Evolutionary conservation across 2,329 filamentous ascomycete genomes (phyloP), one percentile per base, ranked within the genome.

Genomic region (Coniella lustricola): DNA sequence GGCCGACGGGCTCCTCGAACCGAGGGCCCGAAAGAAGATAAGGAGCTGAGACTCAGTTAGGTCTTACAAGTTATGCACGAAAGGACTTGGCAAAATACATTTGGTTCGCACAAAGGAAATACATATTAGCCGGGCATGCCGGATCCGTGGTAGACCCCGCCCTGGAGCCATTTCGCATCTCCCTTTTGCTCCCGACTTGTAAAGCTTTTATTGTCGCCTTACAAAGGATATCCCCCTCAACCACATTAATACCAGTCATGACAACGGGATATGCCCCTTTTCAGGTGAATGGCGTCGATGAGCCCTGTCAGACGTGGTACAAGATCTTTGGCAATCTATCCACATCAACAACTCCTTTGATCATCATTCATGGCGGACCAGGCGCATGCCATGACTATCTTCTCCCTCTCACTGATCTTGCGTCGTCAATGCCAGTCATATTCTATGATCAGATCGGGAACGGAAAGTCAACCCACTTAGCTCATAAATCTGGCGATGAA

Each of bases 381-480:
- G 73, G 73, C 9, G 65, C 66, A 29, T 62, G 65, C 17, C 69
- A 72, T 51, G 62, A 69, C n/a, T 72, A 71, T 52, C 53, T 71
- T 16, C 54, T 64, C 0, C 62, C 65, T 0, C 59, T 76, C 22
- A 56, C 57, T 0, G 60, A 65, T 37, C 62, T 75, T 12, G 21
- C 35, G 8, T 36, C 49, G 7, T 55, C 56, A 16, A 66, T 68
- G 7, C 69, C 75, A 0, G 59, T 77, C 2, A 58, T 78, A 21
- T 68, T 76, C 57, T 78, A 78, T 55, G 74, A 78, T 54, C 74
- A 78, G 52, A 64, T 77, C 43, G 74, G 74, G 14, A 70, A 68
- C 49, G 74, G 72, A 7, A 57, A 56, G n/a, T 74, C 69, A 3
- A 76, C 74, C 0, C 72, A 69, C 46, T 60, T 76, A 8, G 66